Evolutionary conservation across 192 early-diverging fungal species (phyloP), one percentile per base, ranked within the genome.

Genomic region (Backusella morwellensis): DNA sequence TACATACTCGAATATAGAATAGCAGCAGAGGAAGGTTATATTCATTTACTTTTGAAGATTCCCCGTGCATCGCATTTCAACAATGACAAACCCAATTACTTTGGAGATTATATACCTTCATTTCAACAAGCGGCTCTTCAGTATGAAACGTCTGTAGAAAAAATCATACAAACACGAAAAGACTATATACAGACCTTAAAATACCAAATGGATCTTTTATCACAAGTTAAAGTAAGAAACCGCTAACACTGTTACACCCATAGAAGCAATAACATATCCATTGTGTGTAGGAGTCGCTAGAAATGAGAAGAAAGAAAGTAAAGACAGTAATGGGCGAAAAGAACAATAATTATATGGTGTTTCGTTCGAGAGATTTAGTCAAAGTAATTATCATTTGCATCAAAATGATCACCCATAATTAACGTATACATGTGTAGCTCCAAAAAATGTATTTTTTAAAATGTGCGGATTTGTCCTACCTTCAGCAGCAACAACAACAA

Each of bases 291-390:
- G 73, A 74, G 40, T 41, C 50, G 17, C 38, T 38, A 41, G 73
- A 74, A 38, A 36, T 66, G 14, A 52, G 56, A 66, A 74, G 54
- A 66, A 74, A 74, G 23, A 74, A 38, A 66, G 59, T 74, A 29
- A 74, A 74, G n/a, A 12, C 36, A 35, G 73, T 74, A 42, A 19
- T 74, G 32, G 59, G 54, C 42, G 73, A 74, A 21, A 74, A 74
- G 35, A 74, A 74, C 36, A 6, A n/a, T 1, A 35, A 15, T 19
- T 74, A 74, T 66, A 66, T 35, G 8, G 12, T 11, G 21, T 74
- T 40, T 41, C 50, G 73, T 6, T 66, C 73, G 36, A 54, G 38
- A 59, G 73, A 74, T 42, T 19, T 74, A 15, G 19, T 59, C 34
- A 74, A 74, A 56, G 73, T 74, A 74, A 56, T 35, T n/a, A 36